A percentile compares a stretch with the other conserved stretches of the same genome.
Evolutionary conservation across 106 monocot species (phyloP).

Genomic region (Triglochin maritima): DNA sequence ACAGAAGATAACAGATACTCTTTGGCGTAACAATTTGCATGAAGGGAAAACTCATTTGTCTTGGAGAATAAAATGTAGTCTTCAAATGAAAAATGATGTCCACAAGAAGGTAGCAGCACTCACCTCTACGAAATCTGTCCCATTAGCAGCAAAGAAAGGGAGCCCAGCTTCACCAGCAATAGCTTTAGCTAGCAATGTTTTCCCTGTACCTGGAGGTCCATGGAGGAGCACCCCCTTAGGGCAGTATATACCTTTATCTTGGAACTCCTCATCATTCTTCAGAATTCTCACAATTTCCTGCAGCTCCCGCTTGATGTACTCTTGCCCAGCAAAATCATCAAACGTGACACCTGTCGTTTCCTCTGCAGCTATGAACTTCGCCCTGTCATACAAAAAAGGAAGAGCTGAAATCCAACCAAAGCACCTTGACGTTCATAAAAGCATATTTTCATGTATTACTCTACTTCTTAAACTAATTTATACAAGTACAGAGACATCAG

Average conservation of each 20-base stretch:
- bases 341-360: constrained; percentile 91
- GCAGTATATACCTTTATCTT: constrained; percentile 82
- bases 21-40: too few species aligned
- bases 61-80: background rate
- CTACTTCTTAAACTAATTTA: too few species aligned
- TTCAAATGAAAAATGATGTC: background rate
- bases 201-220: constrained; percentile 85
- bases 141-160: constrained; percentile 91
- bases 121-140: constrained; percentile 92
- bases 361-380: constrained; percentile 88
- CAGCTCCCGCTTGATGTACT: constrained; percentile 72
- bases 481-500: too few species aligned
- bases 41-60: too few species aligned
- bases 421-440: background rate
- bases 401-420: background rate
- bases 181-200: constrained; percentile 81
- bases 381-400: constrained; percentile 26
- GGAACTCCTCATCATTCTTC: constrained; percentile 74
- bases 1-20: background rate
- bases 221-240: constrained; percentile 90
- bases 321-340: constrained; percentile 95
- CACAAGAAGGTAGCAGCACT: background rate
- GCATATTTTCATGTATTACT: background rate
- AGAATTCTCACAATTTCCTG: constrained; percentile 78
- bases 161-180: constrained; percentile 92